phyloP scores from a whole-genome alignment of 2,329 filamentous ascomycete genomes.

The Sarocladium strictum region DNA sequence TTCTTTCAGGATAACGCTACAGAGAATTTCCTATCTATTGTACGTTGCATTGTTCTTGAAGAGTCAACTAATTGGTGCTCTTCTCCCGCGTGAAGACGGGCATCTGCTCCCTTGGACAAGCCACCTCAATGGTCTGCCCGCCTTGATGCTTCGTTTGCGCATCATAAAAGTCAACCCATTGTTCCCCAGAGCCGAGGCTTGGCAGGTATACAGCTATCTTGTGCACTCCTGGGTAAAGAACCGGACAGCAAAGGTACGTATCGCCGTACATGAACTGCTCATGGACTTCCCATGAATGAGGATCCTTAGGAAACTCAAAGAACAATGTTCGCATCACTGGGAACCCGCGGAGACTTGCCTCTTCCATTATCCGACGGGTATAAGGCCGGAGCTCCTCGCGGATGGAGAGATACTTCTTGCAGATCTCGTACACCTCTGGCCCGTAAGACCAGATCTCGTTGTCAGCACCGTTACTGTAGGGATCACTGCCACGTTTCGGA shows the following conservation, averaged over 20 bases:
- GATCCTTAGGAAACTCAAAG: conserved; percentile 55
- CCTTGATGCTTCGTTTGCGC: conserved; percentile 9
- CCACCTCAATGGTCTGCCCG: conserved; percentile 12
- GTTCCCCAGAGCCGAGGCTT: neutral
- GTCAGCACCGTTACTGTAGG: conserved; percentile 42
- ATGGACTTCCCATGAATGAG: conserved; percentile 48
- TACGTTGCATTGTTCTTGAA: too few relatives aligned
- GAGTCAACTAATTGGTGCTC: neutral
- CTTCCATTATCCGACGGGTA: conserved; percentile 49
- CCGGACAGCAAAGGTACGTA: conserved; percentile 52
- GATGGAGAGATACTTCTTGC: conserved; percentile 51
- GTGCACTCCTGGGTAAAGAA: conserved; percentile 42
- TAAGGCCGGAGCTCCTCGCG: conserved; percentile 54
- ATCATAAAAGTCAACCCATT: conserved; percentile 3
- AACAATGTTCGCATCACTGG: conserved; percentile 59
- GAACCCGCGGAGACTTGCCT: conserved; percentile 52
- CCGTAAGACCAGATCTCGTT: conserved; percentile 66
- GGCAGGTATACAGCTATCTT: conserved; percentile 48
- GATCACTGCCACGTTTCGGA: conserved; percentile 38
- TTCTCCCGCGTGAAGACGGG: conserved; percentile 12
- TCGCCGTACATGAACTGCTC: conserved; percentile 59
- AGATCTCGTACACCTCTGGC: conserved; percentile 52
- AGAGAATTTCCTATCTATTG: too few relatives aligned
- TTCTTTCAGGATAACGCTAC: too few relatives aligned
- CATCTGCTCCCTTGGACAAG: conserved; percentile 15